Percentiles rank a stretch among this genome's conserved stretches.
Evolutionary conservation across 176 grass and related monocot genomes (phyloP).

Genomic region (Avena insularis): DNA sequence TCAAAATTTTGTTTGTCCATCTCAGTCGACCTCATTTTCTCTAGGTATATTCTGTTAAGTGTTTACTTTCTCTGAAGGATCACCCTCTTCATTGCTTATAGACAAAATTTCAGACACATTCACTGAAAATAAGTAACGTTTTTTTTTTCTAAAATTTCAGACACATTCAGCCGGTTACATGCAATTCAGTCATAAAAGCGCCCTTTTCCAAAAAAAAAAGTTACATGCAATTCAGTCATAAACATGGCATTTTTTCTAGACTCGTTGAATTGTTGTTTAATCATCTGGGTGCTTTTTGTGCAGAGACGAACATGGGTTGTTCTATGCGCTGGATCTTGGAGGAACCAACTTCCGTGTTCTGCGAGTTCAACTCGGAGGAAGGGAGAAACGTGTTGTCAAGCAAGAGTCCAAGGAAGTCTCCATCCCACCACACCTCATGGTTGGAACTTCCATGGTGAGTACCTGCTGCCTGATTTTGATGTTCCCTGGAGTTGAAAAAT

Average conservation of each 20-base stretch:
- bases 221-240: no score
- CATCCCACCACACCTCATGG: constrained; percentile 80
- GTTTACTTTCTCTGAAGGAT: background rate
- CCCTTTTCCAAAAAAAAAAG: no score
- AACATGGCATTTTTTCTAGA: background rate
- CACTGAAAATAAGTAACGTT: no score
- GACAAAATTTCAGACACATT: no score
- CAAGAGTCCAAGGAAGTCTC: constrained; percentile 66
- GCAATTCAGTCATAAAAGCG: no score
- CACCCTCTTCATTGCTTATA: background rate
- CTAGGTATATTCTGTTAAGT: constrained; percentile 11
- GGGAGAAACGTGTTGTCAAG: constrained; percentile 62
- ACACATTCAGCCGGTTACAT: no score
- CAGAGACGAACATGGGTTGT: constrained; percentile 68
- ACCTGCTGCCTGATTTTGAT: background rate
- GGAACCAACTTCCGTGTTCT: constrained; percentile 88
- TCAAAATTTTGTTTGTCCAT: background rate
- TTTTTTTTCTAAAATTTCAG: no score
- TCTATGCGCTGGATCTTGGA: constrained; percentile 87
- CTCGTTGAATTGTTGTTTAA: background rate
- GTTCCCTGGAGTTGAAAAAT: background rate
- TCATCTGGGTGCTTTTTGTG: constrained; percentile 12
- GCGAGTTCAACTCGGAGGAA: constrained; percentile 83
- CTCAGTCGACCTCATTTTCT: background rate
- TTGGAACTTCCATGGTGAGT: constrained; percentile 60